Percentiles rank a stretch among this genome's conserved stretches.
Conservation (phyloP, 1,139 yeast species). For the Meyerozyma carpophila region DNA sequence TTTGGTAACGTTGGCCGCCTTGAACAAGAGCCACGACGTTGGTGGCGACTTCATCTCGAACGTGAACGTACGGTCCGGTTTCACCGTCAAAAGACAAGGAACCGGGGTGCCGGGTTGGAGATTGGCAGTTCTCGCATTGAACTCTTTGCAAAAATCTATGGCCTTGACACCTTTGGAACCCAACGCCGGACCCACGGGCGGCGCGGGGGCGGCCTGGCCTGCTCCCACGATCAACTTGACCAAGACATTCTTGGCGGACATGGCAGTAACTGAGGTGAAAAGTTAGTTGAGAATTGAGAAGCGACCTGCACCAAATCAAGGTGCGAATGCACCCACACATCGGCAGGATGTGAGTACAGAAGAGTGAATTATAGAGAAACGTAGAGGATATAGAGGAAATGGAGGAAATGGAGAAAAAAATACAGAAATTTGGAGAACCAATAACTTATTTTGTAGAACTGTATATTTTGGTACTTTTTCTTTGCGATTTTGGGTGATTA, state of each 20-base stretch:
- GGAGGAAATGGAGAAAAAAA: too few species aligned
- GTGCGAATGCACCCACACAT: not conserved
- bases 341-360: too few species aligned
- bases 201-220: constrained; percentile 97
- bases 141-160: constrained; percentile 96
- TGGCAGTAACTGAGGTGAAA: constrained; percentile 5
- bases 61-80: constrained; percentile 86
- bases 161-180: constrained; percentile 99
- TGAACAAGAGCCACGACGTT: constrained; percentile 78
- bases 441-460: too few species aligned
- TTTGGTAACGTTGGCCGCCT: constrained; percentile 79
- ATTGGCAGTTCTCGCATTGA: constrained; percentile 93
- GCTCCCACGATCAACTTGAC: constrained; percentile 96
- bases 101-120: constrained; percentile 82
- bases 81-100: constrained; percentile 78
- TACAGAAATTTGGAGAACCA: too few species aligned
- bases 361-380: too few species aligned
- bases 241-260: constrained; percentile 45
- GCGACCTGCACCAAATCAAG: not conserved
- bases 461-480: too few species aligned
- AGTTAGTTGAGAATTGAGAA: not conserved
- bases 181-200: constrained; percentile 98
- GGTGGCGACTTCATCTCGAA: constrained; percentile 92
- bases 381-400: too few species aligned
- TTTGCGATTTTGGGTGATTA: too few species aligned